Conservation (phyloP, 192 early-diverging fungal genomes). For the Backusella morwellensis region DNA sequence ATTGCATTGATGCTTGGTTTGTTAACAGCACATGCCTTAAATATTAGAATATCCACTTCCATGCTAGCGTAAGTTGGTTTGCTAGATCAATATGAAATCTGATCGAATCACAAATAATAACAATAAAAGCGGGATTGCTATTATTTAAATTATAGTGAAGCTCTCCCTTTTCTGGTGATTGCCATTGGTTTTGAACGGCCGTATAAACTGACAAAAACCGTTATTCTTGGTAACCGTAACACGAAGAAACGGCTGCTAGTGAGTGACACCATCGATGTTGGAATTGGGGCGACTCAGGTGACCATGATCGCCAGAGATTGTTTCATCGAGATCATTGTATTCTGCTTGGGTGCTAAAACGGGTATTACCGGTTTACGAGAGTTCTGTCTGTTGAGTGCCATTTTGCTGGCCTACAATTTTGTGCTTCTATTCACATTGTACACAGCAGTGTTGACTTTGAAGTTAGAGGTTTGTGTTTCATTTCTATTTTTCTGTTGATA, state of each 20-base stretch:
- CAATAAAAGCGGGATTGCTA: neutral
- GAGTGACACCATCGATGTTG: constrained; percentile 60
- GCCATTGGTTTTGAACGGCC: constrained; percentile 91
- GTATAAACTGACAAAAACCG: constrained; percentile 74
- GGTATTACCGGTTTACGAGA: constrained; percentile 74
- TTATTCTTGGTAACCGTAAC: constrained; percentile 48
- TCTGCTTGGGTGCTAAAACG: constrained; percentile 74
- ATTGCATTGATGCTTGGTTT: constrained; percentile 74
- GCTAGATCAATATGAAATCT: neutral
- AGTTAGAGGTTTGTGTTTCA: constrained; percentile 65
- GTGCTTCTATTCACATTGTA: constrained; percentile 84
- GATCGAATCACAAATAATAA: neutral
- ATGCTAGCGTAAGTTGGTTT: constrained; percentile 43
- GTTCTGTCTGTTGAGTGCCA: constrained; percentile 76
- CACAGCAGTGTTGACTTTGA: constrained; percentile 80
- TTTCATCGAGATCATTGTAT: constrained; percentile 78
- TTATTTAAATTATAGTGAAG: constrained; percentile 53
- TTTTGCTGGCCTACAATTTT: constrained; percentile 80
- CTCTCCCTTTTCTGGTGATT: constrained; percentile 87
- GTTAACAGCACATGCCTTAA: constrained; percentile 61
- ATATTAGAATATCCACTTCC: constrained; percentile 61
- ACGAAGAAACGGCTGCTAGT: constrained; percentile 38
- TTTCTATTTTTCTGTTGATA: constrained; percentile 13
- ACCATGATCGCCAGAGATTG: constrained; percentile 71
- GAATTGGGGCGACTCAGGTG: constrained; percentile 62